Conservation (phyloP, 2,329 filamentous ascomycete species). For the Beauveria sp. region DNA sequence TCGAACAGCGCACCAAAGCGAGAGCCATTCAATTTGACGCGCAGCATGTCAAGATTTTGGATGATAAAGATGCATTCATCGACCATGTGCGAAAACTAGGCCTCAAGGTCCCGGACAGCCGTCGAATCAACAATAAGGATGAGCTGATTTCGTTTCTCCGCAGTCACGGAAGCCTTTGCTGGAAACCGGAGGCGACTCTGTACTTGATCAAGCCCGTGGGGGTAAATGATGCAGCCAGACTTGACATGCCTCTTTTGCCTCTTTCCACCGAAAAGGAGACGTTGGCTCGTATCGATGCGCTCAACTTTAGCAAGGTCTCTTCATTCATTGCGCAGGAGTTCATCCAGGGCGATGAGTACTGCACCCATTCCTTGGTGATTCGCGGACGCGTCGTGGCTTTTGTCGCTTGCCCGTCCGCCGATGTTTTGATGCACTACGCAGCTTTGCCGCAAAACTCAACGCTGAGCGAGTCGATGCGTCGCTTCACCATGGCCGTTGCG, state of each 20-base stretch:
- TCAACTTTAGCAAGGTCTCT: constrained; percentile 39
- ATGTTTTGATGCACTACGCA: constrained; percentile 59
- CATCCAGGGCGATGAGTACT: constrained; percentile 55
- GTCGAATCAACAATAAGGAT: constrained; percentile 43
- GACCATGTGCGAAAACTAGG: constrained; percentile 45
- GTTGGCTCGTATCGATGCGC: constrained; percentile 40
- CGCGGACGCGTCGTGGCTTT: constrained; percentile 57
- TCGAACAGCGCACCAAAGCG: constrained; percentile 51
- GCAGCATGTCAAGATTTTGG: constrained; percentile 47
- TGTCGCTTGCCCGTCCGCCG: constrained; percentile 55
- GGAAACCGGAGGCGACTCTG: constrained; percentile 22
- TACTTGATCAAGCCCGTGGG: constrained; percentile 63
- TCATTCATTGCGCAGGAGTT: constrained; percentile 60
- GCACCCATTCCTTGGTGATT: constrained; percentile 64
- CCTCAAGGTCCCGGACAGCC: constrained; percentile 45
- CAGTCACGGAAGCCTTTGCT: constrained; percentile 16
- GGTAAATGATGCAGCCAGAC: constrained; percentile 51
- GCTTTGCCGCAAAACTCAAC: constrained; percentile 47
- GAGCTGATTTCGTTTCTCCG: constrained; percentile 47
- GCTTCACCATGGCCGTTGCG: constrained; percentile 55
- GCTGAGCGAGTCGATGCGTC: constrained; percentile 52
- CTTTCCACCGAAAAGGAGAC: constrained; percentile 45
- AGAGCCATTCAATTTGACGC: constrained; percentile 57
- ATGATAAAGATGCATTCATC: constrained; percentile 61
- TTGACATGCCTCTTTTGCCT: constrained; percentile 59